These are phyloP conservation scores for Dictyostelium citrinum DNA, from an alignment of 78 protist species.

Conservation along the genomic window DNA sequence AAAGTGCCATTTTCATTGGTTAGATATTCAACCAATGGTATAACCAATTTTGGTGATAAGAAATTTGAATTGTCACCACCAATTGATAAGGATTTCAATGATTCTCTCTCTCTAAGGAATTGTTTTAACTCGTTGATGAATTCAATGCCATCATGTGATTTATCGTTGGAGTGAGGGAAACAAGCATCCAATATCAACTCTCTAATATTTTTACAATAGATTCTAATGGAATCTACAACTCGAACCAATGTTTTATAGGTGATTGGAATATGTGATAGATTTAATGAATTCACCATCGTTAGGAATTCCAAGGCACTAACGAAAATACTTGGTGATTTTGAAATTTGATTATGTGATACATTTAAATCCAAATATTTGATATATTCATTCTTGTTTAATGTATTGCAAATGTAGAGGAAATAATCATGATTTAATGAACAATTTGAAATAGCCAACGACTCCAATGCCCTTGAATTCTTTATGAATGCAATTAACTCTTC, in stretches of 20 bases:
- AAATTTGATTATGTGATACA: background rate
- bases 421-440: background rate
- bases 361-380: background rate
- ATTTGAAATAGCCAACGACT: slow-evolving; percentile 6
- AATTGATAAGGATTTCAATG: background rate
- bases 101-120: background rate
- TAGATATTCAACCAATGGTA: background rate
- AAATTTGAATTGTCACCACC: background rate
- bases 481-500: background rate
- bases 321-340: background rate
- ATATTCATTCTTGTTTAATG: background rate
- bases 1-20: background rate
- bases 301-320: slow-evolving; percentile 21
- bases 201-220: background rate
- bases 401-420: background rate
- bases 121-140: slow-evolving; percentile 17
- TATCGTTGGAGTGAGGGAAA: background rate
- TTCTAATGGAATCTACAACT: slow-evolving; percentile 11
- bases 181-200: background rate
- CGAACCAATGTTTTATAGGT: background rate
- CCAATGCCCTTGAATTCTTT: background rate
- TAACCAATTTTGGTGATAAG: background rate
- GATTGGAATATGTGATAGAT: background rate
- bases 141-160: background rate
- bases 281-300: background rate